Conservation (phyloP, 495 filamentous ascomycete species). For the Annulohypoxylon nitens region DNA sequence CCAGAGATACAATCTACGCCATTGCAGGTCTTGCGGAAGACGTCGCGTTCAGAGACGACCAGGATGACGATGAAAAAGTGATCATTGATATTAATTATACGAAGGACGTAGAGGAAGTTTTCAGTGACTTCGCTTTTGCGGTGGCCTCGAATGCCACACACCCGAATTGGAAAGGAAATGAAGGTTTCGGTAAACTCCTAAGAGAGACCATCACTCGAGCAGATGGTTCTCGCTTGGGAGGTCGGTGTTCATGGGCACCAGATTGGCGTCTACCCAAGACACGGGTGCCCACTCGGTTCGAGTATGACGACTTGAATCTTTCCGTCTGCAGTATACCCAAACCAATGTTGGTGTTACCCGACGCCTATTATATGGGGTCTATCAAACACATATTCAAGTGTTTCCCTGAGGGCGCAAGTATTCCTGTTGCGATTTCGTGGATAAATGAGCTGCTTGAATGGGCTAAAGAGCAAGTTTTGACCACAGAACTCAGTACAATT, state of each 20-base stretch:
- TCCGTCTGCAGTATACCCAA: background rate
- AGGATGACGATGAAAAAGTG: background rate
- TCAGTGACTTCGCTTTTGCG: background rate
- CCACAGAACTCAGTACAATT: background rate
- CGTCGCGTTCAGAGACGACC: background rate
- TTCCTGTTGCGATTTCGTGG: background rate
- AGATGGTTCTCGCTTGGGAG: background rate
- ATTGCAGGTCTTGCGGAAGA: background rate
- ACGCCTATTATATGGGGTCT: background rate
- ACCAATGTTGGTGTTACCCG: background rate
- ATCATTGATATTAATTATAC: background rate
- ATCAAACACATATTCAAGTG: background rate
- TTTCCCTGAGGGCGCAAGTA: background rate
- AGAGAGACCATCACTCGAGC: background rate
- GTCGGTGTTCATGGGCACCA: background rate
- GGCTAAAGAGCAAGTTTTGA: background rate
- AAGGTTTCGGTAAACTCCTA: background rate
- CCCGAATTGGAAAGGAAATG: background rate
- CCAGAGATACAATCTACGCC: background rate
- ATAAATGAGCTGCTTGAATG: background rate
- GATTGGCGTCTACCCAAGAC: background rate
- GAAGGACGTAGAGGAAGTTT: background rate
- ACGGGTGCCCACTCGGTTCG: background rate
- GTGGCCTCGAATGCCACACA: background rate
- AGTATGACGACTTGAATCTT: background rate